These are phyloP conservation scores for Mucor racemosus DNA, from an alignment of 371 early-diverging fungal genomes.

Conservation along the genomic window DNA sequence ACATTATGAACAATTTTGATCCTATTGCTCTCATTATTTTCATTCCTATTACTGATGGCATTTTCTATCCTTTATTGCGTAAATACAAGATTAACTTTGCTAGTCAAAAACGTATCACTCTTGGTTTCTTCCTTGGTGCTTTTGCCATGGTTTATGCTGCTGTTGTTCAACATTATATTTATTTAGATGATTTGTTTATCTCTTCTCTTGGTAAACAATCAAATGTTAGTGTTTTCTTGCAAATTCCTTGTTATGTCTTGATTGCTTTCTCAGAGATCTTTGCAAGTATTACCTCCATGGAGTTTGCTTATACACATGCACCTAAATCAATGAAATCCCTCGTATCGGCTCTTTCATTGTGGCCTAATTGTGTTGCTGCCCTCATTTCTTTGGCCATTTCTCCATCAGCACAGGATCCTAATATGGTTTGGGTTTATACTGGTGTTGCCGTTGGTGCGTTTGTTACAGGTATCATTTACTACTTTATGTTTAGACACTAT, in stretches of 20 bases:
- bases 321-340: slow-evolving; percentile 71
- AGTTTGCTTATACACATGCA: slow-evolving; percentile 76
- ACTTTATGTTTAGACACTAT: slow-evolving; percentile 36
- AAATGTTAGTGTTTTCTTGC: slow-evolving; percentile 61
- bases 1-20: slow-evolving; percentile 70
- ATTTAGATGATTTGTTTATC: slow-evolving; percentile 41
- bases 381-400: slow-evolving; percentile 69
- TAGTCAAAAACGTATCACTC: slow-evolving; percentile 42
- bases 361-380: slow-evolving; percentile 70
- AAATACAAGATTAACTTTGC: slow-evolving; percentile 38
- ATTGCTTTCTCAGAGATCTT: slow-evolving; percentile 73
- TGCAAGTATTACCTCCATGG: slow-evolving; percentile 71
- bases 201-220: slow-evolving; percentile 22
- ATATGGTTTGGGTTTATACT: slow-evolving; percentile 67
- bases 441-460: slow-evolving; percentile 56
- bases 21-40: slow-evolving; percentile 71
- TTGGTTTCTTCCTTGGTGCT: slow-evolving; percentile 67
- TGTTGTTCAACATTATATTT: slow-evolving; percentile 69
- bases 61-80: slow-evolving; percentile 69
- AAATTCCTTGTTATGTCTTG: slow-evolving; percentile 66
- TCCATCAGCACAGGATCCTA: slow-evolving; percentile 65
- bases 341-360: slow-evolving; percentile 66
- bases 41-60: slow-evolving; percentile 69
- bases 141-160: slow-evolving; percentile 71
- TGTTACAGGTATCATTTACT: slow-evolving; percentile 37